phyloP scores from a whole-genome alignment of 495 filamentous ascomycete species.

The Symbiotaphrina buchneri region DNA sequence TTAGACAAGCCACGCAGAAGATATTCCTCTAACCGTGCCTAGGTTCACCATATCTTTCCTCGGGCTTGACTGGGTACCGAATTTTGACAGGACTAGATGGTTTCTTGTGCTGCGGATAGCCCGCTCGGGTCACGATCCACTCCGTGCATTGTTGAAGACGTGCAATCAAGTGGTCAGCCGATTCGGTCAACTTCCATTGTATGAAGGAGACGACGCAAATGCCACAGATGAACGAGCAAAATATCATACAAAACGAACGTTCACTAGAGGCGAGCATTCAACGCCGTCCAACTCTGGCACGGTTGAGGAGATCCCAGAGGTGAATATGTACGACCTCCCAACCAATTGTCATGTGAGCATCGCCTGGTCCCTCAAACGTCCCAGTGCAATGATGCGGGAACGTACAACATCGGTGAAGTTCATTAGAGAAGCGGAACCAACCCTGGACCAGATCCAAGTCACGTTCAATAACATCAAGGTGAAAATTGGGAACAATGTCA shows the following conservation, averaged over 20 bases:
- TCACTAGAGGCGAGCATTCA: too few species aligned
- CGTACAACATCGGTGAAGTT: not conserved
- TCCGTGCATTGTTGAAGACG: constrained; percentile 37
- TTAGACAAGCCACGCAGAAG: constrained; percentile 6
- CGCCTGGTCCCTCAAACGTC: constrained; percentile 42
- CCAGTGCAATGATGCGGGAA: constrained; percentile 14
- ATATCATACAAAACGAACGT: too few species aligned
- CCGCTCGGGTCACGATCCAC: constrained; percentile 22
- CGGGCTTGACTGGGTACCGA: constrained; percentile 41
- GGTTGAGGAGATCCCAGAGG: constrained; percentile 3
- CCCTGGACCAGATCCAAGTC: constrained; percentile 13
- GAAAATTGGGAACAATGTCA: constrained; percentile 58
- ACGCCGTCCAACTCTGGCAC: too few species aligned
- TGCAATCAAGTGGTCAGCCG: constrained; percentile 36
- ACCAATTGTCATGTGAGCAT: constrained; percentile 53
- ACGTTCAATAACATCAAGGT: constrained; percentile 34
- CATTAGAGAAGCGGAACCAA: not conserved
- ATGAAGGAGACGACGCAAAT: too few species aligned
- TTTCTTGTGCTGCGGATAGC: constrained; percentile 56
- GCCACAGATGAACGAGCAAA: too few species aligned
- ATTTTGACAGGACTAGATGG: constrained; percentile 56
- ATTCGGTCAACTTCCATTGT: constrained; percentile 54
- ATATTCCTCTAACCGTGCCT: constrained; percentile 6
- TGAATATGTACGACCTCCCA: not conserved
- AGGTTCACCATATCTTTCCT: constrained; percentile 28